Evolutionary conservation across 495 filamentous ascomycete species (phyloP).

Genomic region (Hypoxylon subgilvum): DNA sequence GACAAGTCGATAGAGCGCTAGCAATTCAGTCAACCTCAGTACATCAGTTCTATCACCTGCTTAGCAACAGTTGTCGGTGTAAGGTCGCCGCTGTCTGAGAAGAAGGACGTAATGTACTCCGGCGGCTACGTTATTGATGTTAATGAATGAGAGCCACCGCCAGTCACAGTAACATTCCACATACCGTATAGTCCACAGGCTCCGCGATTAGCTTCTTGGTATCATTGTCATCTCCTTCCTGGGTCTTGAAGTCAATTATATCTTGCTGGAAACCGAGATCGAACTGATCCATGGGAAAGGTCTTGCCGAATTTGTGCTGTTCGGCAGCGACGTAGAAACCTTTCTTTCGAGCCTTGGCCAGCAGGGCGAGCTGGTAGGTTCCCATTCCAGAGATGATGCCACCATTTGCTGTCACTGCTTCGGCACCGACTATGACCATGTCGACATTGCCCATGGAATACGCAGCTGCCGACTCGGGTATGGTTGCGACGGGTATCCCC

Average conservation of each 20-base stretch:
- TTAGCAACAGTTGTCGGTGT: conserved; percentile 43
- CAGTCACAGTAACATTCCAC: conserved; percentile 37
- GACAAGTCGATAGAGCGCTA: neutral
- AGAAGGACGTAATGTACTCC: conserved; percentile 68
- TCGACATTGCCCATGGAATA: conserved; percentile 82
- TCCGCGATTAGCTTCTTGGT: conserved; percentile 39
- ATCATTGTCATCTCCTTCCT: conserved; percentile 41
- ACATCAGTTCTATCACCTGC: conserved; percentile 41
- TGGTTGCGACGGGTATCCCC: conserved; percentile 83
- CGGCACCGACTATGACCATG: conserved; percentile 88
- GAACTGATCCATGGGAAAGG: conserved; percentile 79
- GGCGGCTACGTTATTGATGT: conserved; percentile 58
- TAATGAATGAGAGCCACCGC: neutral
- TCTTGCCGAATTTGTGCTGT: conserved; percentile 86
- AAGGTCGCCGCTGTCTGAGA: conserved; percentile 54
- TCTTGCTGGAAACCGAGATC: conserved; percentile 62
- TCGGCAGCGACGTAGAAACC: conserved; percentile 92
- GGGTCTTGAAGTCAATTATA: conserved; percentile 40
- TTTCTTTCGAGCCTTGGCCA: conserved; percentile 77
- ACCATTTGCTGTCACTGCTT: conserved; percentile 92
- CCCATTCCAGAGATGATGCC: conserved; percentile 89
- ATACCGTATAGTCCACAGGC: conserved; percentile 82
- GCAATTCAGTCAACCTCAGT: conserved; percentile 11
- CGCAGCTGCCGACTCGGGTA: conserved; percentile 79
- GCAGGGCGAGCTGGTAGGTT: conserved; percentile 84